These are phyloP conservation scores for Calonectria crousiana DNA, from an alignment of 2,329 filamentous ascomycete species.

Conservation along the genomic window DNA sequence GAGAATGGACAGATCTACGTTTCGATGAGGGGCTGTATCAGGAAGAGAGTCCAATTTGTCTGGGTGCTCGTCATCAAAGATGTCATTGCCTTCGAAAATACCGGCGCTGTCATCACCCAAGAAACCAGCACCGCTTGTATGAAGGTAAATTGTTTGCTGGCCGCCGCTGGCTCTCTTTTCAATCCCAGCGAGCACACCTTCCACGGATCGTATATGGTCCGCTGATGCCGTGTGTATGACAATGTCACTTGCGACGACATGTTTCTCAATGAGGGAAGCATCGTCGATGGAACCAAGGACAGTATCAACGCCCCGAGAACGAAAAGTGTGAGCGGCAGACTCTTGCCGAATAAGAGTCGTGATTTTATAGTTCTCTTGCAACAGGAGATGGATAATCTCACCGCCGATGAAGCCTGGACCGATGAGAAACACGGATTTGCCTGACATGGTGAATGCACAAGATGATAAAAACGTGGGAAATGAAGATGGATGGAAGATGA, in stretches of 20 bases:
- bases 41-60: not conserved
- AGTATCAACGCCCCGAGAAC: not conserved
- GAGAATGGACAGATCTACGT: not conserved
- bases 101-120: not conserved
- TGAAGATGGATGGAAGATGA: not conserved
- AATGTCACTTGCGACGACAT: not conserved
- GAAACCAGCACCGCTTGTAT: not conserved
- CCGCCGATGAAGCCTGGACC: conserved; percentile 12
- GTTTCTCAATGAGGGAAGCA: not conserved
- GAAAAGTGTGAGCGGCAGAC: not conserved
- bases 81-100: not conserved
- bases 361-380: not conserved
- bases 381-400: conserved; percentile 3
- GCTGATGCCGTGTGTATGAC: conserved; percentile 1
- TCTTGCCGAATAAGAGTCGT: conserved; percentile 1
- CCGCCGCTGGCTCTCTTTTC: not conserved
- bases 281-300: not conserved
- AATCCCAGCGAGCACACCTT: not conserved
- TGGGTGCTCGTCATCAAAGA: conserved; percentile 1
- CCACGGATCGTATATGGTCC: not conserved
- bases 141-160: not conserved
- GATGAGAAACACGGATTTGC: conserved; percentile 6
- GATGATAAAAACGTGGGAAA: not conserved
- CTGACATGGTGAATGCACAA: not conserved
- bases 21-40: not conserved